These are phyloP conservation scores for Fomitopsis betulina DNA, from an alignment of 1,284 basidiomycete species.

Conservation along the genomic window DNA sequence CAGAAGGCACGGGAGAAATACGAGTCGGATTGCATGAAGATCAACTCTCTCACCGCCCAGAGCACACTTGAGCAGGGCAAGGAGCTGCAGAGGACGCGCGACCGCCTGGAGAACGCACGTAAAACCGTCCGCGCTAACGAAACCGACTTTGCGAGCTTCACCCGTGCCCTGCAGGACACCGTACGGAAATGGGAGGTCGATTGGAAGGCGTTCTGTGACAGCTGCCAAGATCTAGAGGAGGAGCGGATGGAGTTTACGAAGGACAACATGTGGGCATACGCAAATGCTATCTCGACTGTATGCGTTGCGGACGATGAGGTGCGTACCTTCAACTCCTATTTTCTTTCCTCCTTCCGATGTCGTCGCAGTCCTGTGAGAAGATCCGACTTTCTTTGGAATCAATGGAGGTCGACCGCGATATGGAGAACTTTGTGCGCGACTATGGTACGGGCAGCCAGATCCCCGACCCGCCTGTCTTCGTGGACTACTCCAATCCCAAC, in stretches of 20 bases:
- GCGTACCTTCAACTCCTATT: conserved; percentile 25
- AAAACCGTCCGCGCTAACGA: conserved; percentile 89
- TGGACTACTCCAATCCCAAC: conserved; percentile 70
- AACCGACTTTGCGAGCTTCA: conserved; percentile 87
- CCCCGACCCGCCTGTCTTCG: conserved; percentile 78
- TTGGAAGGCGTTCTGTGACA: conserved; percentile 93
- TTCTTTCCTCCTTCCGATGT: not conserved
- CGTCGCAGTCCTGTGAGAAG: conserved; percentile 79
- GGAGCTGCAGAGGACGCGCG: conserved; percentile 87
- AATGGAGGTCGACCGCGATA: conserved; percentile 78
- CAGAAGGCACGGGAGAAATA: conserved; percentile 91
- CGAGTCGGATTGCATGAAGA: conserved; percentile 89
- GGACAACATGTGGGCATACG: conserved; percentile 94
- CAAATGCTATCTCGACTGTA: conserved; percentile 92
- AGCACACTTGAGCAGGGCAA: conserved; percentile 90
- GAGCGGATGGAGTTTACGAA: conserved; percentile 92
- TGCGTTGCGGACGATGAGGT: conserved; percentile 97
- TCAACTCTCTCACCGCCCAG: conserved; percentile 96
- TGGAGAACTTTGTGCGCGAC: conserved; percentile 80
- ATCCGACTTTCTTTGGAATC: conserved; percentile 79
- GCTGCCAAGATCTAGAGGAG: conserved; percentile 94
- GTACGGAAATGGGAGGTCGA: conserved; percentile 86
- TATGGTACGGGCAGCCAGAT: conserved; percentile 85
- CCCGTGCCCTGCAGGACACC: conserved; percentile 79
- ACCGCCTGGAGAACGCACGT: conserved; percentile 86